Conservation (phyloP, 2,329 filamentous ascomycete species). For the Xylaria hypoxylon region DNA sequence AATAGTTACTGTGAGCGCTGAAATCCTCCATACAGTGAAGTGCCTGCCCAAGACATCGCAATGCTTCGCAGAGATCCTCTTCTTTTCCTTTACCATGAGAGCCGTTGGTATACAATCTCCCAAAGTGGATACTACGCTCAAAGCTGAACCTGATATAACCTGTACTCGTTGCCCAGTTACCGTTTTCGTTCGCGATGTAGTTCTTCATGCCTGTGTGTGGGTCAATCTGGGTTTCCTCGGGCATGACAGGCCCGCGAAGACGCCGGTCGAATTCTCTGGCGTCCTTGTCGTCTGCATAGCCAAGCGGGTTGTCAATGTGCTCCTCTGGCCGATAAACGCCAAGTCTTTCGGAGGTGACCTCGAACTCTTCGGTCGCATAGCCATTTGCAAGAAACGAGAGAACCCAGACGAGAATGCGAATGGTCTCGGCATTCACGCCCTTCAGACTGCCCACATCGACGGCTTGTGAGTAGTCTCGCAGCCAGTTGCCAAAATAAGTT, state of each 20-base stretch:
- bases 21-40: slow-evolving; percentile 84
- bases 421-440: slow-evolving; percentile 80
- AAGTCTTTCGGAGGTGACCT: slow-evolving; percentile 82
- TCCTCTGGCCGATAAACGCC: slow-evolving; percentile 84
- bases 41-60: slow-evolving; percentile 80
- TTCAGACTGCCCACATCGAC: slow-evolving; percentile 85
- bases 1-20: slow-evolving; percentile 86
- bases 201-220: slow-evolving; percentile 95
- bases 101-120: slow-evolving; percentile 78
- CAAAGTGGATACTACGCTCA: slow-evolving; percentile 79
- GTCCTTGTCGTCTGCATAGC: slow-evolving; percentile 87
- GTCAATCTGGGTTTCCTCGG: slow-evolving; percentile 79
- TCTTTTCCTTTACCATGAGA: slow-evolving; percentile 73
- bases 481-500: slow-evolving; percentile 88
- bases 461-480: slow-evolving; percentile 86
- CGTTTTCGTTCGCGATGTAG: slow-evolving; percentile 92
- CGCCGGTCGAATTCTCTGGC: slow-evolving; percentile 84
- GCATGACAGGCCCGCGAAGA: slow-evolving; percentile 81
- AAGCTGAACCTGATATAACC: slow-evolving; percentile 86
- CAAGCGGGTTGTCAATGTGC: slow-evolving; percentile 81
- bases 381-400: slow-evolving; percentile 85
- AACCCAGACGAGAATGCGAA: slow-evolving; percentile 83
- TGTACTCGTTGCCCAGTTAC: slow-evolving; percentile 88
- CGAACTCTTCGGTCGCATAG: slow-evolving; percentile 87
- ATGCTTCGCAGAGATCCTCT: slow-evolving; percentile 81